phyloP scores from a whole-genome alignment of 1,284 basidiomycete species.

The Xerocomus nothofagi region DNA sequence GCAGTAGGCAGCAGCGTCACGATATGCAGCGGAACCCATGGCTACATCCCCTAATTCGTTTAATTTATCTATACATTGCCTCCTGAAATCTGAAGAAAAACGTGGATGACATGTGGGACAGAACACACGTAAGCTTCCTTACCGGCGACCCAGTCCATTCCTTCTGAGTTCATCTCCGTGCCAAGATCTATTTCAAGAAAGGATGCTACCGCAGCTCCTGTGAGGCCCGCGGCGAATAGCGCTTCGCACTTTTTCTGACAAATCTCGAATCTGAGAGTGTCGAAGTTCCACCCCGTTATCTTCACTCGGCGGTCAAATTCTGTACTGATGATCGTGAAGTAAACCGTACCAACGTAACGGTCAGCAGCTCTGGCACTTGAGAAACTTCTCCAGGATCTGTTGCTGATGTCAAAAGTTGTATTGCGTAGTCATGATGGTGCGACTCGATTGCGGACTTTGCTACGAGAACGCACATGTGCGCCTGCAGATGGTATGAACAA shows the following conservation, averaged over 20 bases:
- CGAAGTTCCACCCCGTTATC: slow-evolving; percentile 22
- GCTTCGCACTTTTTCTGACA: slow-evolving; percentile 14
- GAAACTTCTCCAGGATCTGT: slow-evolving; percentile 4
- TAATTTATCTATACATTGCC: slow-evolving; percentile 12
- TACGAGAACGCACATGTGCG: slow-evolving; percentile 16
- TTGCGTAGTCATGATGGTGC: slow-evolving; percentile 9
- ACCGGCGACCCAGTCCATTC: slow-evolving; percentile 12
- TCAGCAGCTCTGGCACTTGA: slow-evolving; percentile 14
- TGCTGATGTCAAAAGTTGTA: slow-evolving; percentile 10
- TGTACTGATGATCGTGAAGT: background rate
- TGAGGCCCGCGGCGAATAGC: slow-evolving; percentile 13
- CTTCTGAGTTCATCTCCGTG: background rate
- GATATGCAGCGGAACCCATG: slow-evolving; percentile 1
- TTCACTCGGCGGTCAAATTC: slow-evolving; percentile 7
- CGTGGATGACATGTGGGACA: background rate
- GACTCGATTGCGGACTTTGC: slow-evolving; percentile 16
- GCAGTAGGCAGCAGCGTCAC: slow-evolving; percentile 14
- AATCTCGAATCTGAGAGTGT: slow-evolving; percentile 9
- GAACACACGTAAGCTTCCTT: background rate
- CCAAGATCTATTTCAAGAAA: background rate
- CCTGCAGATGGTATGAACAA: slow-evolving; percentile 1
- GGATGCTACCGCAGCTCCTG: slow-evolving; percentile 4
- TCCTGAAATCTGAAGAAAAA: slow-evolving; percentile 8
- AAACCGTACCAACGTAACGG: slow-evolving; percentile 19
- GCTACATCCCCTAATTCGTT: slow-evolving; percentile 13